Conservation (phyloP, 805 yeast species). For the Brettanomyces bruxellensis region DNA sequence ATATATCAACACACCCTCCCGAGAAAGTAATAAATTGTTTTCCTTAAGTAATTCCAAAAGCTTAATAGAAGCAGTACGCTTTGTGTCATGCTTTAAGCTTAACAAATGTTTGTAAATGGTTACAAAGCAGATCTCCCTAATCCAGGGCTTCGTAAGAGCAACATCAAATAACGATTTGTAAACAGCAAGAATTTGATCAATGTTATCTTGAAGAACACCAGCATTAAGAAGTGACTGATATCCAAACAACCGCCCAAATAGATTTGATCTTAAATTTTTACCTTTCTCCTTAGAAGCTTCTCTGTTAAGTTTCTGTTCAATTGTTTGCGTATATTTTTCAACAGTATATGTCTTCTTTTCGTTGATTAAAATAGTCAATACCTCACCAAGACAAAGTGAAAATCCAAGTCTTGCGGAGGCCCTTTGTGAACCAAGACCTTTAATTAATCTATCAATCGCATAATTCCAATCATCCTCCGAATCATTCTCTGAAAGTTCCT, state of each 20-base stretch:
- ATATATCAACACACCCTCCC: conserved; percentile 75
- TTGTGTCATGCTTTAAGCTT: conserved; percentile 13
- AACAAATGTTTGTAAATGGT: conserved; percentile 53
- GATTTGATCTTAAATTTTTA: conserved; percentile 67
- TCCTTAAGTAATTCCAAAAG: conserved; percentile 37
- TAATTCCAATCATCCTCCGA: conserved; percentile 64
- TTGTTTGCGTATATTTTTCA: conserved; percentile 27
- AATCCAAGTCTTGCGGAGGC: conserved; percentile 83
- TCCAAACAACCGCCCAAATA: conserved; percentile 83
- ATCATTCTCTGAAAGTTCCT: conserved; percentile 39
- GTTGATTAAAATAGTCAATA: conserved; percentile 28
- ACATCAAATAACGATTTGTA: conserved; percentile 44
- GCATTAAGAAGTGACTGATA: conserved; percentile 64
- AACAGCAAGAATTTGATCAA: conserved; percentile 28
- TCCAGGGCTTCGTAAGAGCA: conserved; percentile 67
- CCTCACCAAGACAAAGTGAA: conserved; percentile 78
- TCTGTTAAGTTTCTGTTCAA: conserved; percentile 28
- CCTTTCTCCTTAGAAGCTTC: conserved; percentile 49
- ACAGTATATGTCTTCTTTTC: conserved; percentile 28
- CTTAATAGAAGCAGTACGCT: conserved; percentile 9
- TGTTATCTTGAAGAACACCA: conserved; percentile 24
- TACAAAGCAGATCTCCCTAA: conserved; percentile 70
- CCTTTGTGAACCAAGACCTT: conserved; percentile 74
- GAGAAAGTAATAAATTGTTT: conserved; percentile 49
- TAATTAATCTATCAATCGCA: conserved; percentile 67